These are phyloP conservation scores for Lasiodiplodia citricola DNA, from an alignment of 2,329 filamentous ascomycete species.

Conservation along the genomic window DNA sequence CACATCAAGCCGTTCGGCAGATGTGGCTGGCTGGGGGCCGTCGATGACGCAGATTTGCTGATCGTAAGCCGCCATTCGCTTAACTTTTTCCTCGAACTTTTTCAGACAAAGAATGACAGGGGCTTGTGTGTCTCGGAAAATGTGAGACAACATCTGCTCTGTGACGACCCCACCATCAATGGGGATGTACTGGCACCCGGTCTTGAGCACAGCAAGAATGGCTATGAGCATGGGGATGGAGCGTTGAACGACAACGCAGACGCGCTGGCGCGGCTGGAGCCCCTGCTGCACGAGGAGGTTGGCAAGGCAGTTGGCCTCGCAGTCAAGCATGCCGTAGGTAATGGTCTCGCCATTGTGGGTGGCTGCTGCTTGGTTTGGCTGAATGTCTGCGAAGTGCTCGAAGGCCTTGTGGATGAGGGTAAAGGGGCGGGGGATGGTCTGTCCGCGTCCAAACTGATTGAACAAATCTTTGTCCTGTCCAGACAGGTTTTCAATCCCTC, in stretches of 20 bases:
- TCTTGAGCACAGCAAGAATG: conserved; percentile 44
- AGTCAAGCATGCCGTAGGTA: conserved; percentile 8
- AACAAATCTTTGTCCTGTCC: neutral
- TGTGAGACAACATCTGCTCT: conserved; percentile 47
- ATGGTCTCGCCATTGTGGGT: neutral
- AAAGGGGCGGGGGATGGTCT: neutral
- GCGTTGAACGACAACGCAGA: conserved; percentile 46
- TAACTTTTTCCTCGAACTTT: conserved; percentile 38
- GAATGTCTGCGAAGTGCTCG: conserved; percentile 11
- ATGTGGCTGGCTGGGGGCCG: conserved; percentile 26
- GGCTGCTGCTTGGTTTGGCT: neutral
- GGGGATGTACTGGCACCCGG: conserved; percentile 31
- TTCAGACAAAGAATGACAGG: conserved; percentile 56
- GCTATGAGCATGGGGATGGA: conserved; percentile 42
- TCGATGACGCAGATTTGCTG: neutral
- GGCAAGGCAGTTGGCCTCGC: conserved; percentile 3
- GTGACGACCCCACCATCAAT: conserved; percentile 11
- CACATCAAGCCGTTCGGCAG: conserved; percentile 31
- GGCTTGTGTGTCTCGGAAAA: conserved; percentile 55
- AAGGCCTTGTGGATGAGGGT: conserved; percentile 14
- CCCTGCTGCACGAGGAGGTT: neutral
- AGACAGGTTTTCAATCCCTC: neutral
- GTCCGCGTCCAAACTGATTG: neutral
- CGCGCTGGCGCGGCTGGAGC: neutral
- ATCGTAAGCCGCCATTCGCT: conserved; percentile 27